Evolutionary conservation across 176 grass and related monocot genomes (phyloP), one percentile per base, ranked within the genome.

Genomic region (Musa itinerans): DNA sequence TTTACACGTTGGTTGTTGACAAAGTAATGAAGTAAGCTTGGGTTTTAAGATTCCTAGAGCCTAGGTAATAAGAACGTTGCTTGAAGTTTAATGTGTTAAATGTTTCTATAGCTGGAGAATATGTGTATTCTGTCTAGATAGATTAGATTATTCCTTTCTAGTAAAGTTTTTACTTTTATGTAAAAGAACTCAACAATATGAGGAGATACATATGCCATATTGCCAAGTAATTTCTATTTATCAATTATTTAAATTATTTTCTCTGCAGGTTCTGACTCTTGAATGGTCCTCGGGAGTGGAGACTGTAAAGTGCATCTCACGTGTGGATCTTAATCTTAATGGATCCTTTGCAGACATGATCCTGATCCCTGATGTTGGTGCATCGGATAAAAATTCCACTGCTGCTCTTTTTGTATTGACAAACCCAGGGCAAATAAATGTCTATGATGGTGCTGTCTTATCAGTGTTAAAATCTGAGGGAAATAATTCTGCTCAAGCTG

Each of bases 281-380:
- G 90, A 97, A 81, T 90, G 80, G 1, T 70, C 78, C 10, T 69
- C 64, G 80, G 93, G 93, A 81, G 34, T 97, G 70, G 93, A 92
- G 69, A 86, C 80, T 77, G 70, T 92, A 78, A 97, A 80, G 79
- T 83, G 86, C 25, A 76, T 81, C 63, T 90, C 90, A 1, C 85
- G 88, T 59, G 74, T 85, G 76, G 87, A 97, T 58, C 87, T 97
- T 78, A 86, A 65, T 24, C 87, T 97, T 84, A 87, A 90, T 72
- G 93, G 93, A 79, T 92, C 90, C 48, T 97, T 97, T 82, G 93
- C 93, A 81, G 93, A 97, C 89, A 97, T 97, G 93, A 97, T 97
- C 79, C 78, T 97, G 71, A 81, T 93, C 84, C 85, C 93, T 66
- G 85, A 92, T 85, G 74, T 73, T 61, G 84, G 78, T 65, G 70